These are phyloP conservation scores for Tricholoma bakamatsutake DNA, from an alignment of 768 basidiomycete genomes.

Conservation along the genomic window DNA sequence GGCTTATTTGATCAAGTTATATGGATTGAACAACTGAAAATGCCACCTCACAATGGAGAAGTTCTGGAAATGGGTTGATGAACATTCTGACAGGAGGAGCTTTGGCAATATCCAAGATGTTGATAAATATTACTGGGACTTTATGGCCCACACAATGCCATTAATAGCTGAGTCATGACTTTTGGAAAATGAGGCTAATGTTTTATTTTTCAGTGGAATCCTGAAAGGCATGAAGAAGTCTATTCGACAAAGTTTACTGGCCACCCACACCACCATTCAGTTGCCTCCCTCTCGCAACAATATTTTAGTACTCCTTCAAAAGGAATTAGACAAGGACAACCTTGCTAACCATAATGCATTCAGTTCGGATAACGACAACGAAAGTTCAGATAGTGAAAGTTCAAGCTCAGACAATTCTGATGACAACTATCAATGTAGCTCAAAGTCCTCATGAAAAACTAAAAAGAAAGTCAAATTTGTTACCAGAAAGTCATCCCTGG, in stretches of 20 bases:
- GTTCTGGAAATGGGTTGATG: not conserved
- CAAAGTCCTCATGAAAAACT: no score
- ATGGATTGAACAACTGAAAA: not conserved
- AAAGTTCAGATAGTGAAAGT: no score
- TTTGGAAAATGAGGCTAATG: not conserved
- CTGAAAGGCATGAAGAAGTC: not conserved
- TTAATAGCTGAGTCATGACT: not conserved
- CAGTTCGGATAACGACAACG: no score
- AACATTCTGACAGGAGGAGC: not conserved
- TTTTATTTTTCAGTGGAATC: constrained; percentile 3
- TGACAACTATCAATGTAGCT: no score
- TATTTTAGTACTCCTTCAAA: no score
- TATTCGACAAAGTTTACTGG: not conserved
- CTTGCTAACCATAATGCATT: no score
- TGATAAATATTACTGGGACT: constrained; percentile 3
- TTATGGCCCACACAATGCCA: not conserved
- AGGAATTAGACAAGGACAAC: no score
- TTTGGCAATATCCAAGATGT: constrained; percentile 1
- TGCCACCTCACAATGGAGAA: not conserved
- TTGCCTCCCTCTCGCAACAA: no score
- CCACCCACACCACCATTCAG: not conserved
- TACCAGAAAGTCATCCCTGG: no score
- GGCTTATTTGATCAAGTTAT: not conserved
- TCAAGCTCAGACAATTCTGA: no score
- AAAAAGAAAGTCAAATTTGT: no score